Evolutionary conservation across 2,329 filamentous ascomycete species (phyloP).

Genomic region (Ascochyta pisi): DNA sequence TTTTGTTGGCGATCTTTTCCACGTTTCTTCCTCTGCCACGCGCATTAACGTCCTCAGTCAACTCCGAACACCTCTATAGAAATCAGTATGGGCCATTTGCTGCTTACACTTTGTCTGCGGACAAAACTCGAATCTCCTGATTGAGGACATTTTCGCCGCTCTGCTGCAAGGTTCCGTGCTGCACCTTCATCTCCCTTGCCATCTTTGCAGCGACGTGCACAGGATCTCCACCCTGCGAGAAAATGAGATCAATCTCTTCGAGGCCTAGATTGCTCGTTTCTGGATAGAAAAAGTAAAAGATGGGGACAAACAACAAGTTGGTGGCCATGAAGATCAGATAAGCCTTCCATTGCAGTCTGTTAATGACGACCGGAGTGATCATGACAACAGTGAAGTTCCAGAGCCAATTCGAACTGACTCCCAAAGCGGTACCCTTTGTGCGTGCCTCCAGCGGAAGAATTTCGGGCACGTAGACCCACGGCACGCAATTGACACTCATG

Average conservation of each 20-base stretch:
- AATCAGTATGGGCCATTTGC: neutral
- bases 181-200: neutral
- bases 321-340: neutral
- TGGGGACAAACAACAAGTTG: neutral
- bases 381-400: constrained; percentile 10
- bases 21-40: no score
- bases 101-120: neutral
- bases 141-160: neutral
- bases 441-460: constrained; percentile 50
- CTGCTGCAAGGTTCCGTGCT: no score
- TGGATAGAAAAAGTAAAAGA: constrained; percentile 2
- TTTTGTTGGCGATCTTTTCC: no score
- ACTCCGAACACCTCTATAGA: no score
- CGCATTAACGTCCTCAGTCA: no score
- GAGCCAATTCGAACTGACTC: constrained; percentile 4
- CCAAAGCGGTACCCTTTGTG: constrained; percentile 2
- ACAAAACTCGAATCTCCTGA: neutral
- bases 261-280: neutral
- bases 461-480: constrained; percentile 69
- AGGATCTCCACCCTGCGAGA: constrained; percentile 1
- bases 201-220: neutral
- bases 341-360: neutral
- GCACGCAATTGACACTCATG: constrained; percentile 66
- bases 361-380: neutral
- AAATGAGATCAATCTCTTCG: neutral